These are phyloP conservation scores for Effrenium voratum DNA, from an alignment of 73 alveolate species.

Conservation along the genomic window DNA sequence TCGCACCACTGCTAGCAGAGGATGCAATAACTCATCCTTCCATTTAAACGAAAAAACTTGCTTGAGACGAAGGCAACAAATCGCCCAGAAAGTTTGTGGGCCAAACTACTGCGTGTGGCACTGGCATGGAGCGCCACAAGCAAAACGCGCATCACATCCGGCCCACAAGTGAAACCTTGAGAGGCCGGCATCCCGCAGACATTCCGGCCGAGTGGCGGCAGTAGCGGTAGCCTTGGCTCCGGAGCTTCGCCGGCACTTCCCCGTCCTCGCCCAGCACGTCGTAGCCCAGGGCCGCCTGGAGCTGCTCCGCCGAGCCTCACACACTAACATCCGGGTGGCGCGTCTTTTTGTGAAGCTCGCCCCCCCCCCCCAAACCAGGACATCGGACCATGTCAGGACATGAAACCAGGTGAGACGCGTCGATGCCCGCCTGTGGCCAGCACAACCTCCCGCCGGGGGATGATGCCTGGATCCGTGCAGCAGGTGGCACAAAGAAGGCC, in stretches of 20 bases:
- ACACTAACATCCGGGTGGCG: too few species aligned
- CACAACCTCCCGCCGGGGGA: conserved; percentile 92
- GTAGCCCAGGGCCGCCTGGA: conserved; percentile 68
- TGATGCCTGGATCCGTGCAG: conserved; percentile 93
- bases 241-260: conserved; percentile 1
- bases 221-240: conserved; percentile 59
- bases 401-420: too few species aligned
- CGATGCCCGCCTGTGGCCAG: conserved; percentile 70
- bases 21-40: background rate
- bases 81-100: too few species aligned
- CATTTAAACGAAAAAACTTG: too few species aligned
- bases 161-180: background rate
- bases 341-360: too few species aligned
- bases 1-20: background rate
- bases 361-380: too few species aligned
- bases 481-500: conserved; percentile 64
- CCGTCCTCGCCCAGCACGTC: conserved; percentile 54
- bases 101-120: too few species aligned
- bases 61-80: too few species aligned
- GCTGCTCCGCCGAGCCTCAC: conserved; percentile 72
- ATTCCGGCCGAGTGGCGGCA: conserved; percentile 36
- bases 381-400: too few species aligned
- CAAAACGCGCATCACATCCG: too few species aligned
- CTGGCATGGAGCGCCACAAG: too few species aligned
- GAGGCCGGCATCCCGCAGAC: background rate